Conservation (phyloP, 371 early-diverging fungal genomes). For the Cladochytrium tenue region DNA sequence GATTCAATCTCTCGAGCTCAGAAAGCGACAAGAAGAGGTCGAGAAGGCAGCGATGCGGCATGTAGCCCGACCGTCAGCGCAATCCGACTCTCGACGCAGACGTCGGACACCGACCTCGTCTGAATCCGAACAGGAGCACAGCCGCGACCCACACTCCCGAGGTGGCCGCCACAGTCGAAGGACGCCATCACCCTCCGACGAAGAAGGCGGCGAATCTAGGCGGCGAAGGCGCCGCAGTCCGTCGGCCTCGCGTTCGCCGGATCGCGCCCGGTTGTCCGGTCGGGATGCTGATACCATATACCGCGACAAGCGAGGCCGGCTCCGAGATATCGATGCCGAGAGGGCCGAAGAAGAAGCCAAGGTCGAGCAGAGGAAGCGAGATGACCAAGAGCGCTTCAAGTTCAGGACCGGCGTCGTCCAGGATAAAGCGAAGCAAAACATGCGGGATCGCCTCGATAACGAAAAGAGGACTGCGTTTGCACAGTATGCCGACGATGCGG, state of each 20-base stretch:
- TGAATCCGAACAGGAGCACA: background rate
- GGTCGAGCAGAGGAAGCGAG: constrained; percentile 55
- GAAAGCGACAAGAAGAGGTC: background rate
- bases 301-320: constrained; percentile 74
- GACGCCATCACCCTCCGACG: constrained; percentile 22
- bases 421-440: constrained; percentile 48
- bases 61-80: background rate
- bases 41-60: background rate
- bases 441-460: constrained; percentile 48
- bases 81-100: background rate
- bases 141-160: background rate
- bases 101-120: background rate
- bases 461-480: constrained; percentile 50
- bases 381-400: constrained; percentile 61
- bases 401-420: constrained; percentile 81
- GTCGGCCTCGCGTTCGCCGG: constrained; percentile 18
- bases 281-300: constrained; percentile 69
- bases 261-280: constrained; percentile 24
- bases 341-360: constrained; percentile 61
- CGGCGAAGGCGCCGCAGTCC: constrained; percentile 11
- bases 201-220: background rate
- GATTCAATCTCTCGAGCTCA: background rate
- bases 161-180: constrained; percentile 15
- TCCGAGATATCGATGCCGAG: constrained; percentile 68
- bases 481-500: constrained; percentile 45